A percentile compares a stretch with the other conserved stretches of the same genome.
Evolutionary conservation across 257 asterid genomes (phyloP).

Genomic region (Capsicum baccatum): DNA sequence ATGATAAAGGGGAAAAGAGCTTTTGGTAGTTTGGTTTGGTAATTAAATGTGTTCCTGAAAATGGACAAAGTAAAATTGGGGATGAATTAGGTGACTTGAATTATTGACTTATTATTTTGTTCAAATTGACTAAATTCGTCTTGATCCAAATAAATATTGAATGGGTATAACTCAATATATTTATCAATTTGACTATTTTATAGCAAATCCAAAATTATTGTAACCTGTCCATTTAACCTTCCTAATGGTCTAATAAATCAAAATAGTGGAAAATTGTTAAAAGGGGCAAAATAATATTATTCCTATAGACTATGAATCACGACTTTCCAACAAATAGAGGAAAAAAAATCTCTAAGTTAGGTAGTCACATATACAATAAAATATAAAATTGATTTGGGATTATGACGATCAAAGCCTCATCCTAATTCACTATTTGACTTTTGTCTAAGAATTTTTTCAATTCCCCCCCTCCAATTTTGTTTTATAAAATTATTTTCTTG

Average conservation of each 20-base stretch:
- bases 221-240: background rate
- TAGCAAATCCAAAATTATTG: background rate
- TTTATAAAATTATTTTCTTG: background rate
- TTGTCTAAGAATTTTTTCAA: background rate
- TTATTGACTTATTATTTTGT: background rate
- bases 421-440: background rate
- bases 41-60: too few species aligned
- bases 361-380: background rate
- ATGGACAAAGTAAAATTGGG: too few species aligned
- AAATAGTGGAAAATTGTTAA: background rate
- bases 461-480: background rate
- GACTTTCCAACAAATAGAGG: background rate
- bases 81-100: too few species aligned
- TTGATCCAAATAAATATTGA: too few species aligned
- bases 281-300: background rate
- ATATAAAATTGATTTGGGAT: background rate
- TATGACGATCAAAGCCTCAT: background rate
- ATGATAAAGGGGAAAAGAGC: too few species aligned
- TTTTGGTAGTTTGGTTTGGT: too few species aligned
- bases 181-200: too few species aligned
- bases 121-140: background rate
- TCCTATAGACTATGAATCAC: background rate
- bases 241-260: background rate
- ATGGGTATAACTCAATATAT: too few species aligned
- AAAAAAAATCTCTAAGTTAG: background rate